phyloP scores from a whole-genome alignment of 305 asterid genomes.

The Ilex paraguariensis region DNA sequence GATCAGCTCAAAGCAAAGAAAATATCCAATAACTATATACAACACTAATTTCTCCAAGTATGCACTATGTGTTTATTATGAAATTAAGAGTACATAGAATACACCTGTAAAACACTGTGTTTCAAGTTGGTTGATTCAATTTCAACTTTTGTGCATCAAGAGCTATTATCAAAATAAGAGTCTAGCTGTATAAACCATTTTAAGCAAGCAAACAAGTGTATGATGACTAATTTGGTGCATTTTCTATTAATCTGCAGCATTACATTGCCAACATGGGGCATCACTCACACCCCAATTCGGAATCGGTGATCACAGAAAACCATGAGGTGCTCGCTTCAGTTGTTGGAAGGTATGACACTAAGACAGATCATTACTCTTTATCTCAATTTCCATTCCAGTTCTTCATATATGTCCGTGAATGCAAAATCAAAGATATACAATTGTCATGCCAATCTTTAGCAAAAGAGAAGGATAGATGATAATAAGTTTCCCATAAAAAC shows the following conservation, averaged over 20 bases:
- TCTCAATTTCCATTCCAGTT: no score
- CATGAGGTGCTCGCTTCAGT: constrained; percentile 45
- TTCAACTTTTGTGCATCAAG: background rate
- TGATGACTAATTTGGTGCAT: constrained; percentile 5
- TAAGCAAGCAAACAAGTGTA: no score
- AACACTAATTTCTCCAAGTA: no score
- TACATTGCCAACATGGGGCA: constrained; percentile 61
- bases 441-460: no score
- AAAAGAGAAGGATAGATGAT: no score
- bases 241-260: constrained; percentile 34
- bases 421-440: no score
- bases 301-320: constrained; percentile 42
- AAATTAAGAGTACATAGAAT: background rate
- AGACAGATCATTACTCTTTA: no score
- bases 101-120: background rate
- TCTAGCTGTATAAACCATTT: no score
- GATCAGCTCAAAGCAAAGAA: background rate
- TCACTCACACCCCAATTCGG: constrained; percentile 35
- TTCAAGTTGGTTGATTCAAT: background rate
- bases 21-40: no score
- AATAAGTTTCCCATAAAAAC: background rate
- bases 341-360: constrained; percentile 36
- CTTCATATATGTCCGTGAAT: no score
- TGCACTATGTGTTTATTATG: no score
- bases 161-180: background rate